Conservation (phyloP, 2,329 filamentous ascomycete genomes). For the Fusarium sp. region DNA sequence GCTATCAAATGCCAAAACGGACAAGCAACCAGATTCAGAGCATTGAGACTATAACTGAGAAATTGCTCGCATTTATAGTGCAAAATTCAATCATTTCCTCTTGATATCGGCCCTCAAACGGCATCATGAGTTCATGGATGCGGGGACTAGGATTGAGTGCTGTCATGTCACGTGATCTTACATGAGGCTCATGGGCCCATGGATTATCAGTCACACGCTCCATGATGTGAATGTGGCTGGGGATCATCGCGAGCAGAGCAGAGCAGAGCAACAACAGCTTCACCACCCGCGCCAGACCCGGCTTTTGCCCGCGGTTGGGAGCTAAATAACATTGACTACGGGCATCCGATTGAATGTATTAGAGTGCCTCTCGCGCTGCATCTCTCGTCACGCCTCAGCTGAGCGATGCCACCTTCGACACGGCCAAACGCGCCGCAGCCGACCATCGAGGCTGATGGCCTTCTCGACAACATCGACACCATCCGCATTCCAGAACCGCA, state of each 20-base stretch:
- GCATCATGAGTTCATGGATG: conserved; percentile 46
- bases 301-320: conserved; percentile 39
- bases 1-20: conserved; percentile 8
- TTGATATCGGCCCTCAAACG: conserved; percentile 4
- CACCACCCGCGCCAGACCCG: conserved; percentile 33
- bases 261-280: conserved; percentile 24
- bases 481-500: conserved; percentile 43
- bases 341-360: conserved; percentile 24
- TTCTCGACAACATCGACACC: conserved; percentile 38
- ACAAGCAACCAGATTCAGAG: not conserved
- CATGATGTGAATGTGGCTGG: conserved; percentile 45
- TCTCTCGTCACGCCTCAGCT: conserved; percentile 6
- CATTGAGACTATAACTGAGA: no score
- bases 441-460: conserved; percentile 34
- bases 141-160: conserved; percentile 28
- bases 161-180: conserved; percentile 38
- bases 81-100: not conserved
- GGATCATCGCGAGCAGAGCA: conserved; percentile 1
- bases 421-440: conserved; percentile 36
- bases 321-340: not conserved
- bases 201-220: conserved; percentile 25
- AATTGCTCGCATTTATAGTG: not conserved
- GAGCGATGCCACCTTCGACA: conserved; percentile 41
- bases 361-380: conserved; percentile 15
- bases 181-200: conserved; percentile 27